Evolutionary conservation across 1,284 basidiomycete genomes (phyloP), one percentile per base, ranked within the genome.

Genomic region (Peniophora sp.): DNA sequence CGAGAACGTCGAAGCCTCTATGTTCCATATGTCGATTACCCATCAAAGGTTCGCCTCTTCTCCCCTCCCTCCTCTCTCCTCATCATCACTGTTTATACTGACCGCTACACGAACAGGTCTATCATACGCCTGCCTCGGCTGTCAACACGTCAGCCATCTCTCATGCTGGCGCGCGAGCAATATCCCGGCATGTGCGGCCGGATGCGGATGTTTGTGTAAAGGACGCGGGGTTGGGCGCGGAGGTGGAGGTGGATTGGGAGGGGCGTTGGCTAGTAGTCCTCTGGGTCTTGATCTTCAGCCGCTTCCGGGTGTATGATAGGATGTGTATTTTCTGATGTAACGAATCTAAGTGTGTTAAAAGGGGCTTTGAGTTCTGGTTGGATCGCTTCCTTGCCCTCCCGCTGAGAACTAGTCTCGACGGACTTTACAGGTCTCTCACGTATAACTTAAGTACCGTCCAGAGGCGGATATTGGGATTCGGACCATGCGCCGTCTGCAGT

Each of bases 21-120:
- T 92, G 89, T 61, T 77, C 84, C 0, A 75, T 90, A 32, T 92
- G 90, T 64, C 76, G 88, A 39, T 71, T 91, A 17, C 85, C 88
- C 3, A 81, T 90, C 52, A 87, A 81, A 76, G 88, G 89, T 83
- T 57, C 43, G 75, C 65, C 6, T 11, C 0, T 24, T 20, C 22
- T 37, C 5, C 2, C 24, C n/a, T n/a, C n/a, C n/a, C 12, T 6
- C 27, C 27, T 32, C 12, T 32, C 6, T 32, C 5, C 5, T 17
- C 23, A 15, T 9, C 20, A 24, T 45, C 12, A n/a, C 5, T 9
- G 1, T 10, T 45, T 20, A 22, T 32, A 14, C 20, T 27, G 9
- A 24, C 32, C 9, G 22, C n/a, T 22, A 17, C 20, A 18, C 34
- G 15, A 17, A 10, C 54, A 88, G 87, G 87, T 32, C 72, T 90